Evolutionary conservation across 106 monocot species (phyloP).

Genomic region (Alisma plantagoaquatica): DNA sequence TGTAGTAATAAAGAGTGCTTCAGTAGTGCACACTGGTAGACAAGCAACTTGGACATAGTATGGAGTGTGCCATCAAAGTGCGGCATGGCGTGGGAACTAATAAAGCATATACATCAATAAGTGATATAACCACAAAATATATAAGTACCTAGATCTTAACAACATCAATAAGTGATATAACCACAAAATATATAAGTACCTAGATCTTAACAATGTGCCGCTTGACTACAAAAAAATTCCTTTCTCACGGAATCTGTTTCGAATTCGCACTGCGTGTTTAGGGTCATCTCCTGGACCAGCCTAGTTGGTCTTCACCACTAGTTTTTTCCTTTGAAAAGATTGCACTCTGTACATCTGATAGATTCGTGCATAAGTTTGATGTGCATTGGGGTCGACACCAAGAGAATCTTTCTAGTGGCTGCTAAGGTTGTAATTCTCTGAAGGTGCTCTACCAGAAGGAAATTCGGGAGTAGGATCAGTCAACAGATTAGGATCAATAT

Average conservation of each 20-base stretch:
- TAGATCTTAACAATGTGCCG: slow-evolving; percentile 90
- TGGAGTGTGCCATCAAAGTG: no score
- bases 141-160: slow-evolving; percentile 98
- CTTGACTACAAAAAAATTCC: slow-evolving; percentile 63
- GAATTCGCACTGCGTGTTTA: slow-evolving; percentile 54
- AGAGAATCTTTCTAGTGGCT: slow-evolving; percentile 57
- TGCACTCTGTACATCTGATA: slow-evolving; percentile 82
- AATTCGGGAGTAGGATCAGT: slow-evolving; percentile 82
- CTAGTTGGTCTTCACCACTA: slow-evolving; percentile 31
- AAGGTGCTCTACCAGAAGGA: slow-evolving; percentile 81
- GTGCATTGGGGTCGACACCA: slow-evolving; percentile 67
- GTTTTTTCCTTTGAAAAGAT: slow-evolving; percentile 85
- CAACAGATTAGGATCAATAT: slow-evolving; percentile 53
- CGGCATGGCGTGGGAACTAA: no score
- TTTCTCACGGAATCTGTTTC: slow-evolving; percentile 92
- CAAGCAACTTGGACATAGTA: no score
- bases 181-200: no score
- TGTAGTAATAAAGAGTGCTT: no score
- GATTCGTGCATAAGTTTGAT: slow-evolving; percentile 82
- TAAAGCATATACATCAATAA: no score
- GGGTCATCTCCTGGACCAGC: slow-evolving; percentile 39
- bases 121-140: no score
- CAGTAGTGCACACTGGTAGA: no score
- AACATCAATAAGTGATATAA: no score
- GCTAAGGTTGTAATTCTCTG: slow-evolving; percentile 50